phyloP scores from a whole-genome alignment of 2,329 filamentous ascomycete species.

The Sporothrix pallida region DNA sequence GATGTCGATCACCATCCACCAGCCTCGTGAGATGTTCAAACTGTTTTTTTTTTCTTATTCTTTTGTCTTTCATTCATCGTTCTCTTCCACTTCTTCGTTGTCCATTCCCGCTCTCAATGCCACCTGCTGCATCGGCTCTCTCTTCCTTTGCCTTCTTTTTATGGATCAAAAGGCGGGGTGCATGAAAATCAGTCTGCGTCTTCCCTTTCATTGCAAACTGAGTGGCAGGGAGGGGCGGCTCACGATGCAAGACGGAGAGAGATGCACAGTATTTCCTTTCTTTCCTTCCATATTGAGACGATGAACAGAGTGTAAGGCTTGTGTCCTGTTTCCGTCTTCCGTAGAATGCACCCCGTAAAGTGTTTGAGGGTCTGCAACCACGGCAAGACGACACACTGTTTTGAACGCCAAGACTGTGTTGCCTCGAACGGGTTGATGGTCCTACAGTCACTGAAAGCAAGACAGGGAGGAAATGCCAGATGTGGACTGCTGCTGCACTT shows the following conservation, averaged over 20 bases:
- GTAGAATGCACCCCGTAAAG: background rate
- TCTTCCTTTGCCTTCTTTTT: slow-evolving; percentile 14
- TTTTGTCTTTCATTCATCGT: background rate
- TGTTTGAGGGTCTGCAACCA: slow-evolving; percentile 20
- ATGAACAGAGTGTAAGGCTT: background rate
- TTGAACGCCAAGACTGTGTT: background rate
- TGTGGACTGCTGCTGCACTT: background rate
- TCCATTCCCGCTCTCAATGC: background rate
- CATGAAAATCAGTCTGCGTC: slow-evolving; percentile 8
- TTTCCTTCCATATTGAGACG: background rate
- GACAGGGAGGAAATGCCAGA: background rate
- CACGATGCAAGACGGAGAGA: background rate
- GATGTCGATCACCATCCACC: slow-evolving; percentile 8
- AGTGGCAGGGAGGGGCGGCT: slow-evolving; percentile 16
- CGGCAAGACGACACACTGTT: slow-evolving; percentile 1
- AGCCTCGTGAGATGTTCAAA: background rate
- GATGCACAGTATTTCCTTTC: background rate
- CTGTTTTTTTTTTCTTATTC: background rate
- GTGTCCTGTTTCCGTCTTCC: background rate
- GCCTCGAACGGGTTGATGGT: background rate
- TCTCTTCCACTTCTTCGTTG: background rate
- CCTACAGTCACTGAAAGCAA: background rate
- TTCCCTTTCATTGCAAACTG: background rate
- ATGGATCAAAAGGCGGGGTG: slow-evolving; percentile 30
- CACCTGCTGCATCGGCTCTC: slow-evolving; percentile 6